Conservation (phyloP, 2,329 filamentous ascomycete species). For the Chalaropsis ovoidea region DNA sequence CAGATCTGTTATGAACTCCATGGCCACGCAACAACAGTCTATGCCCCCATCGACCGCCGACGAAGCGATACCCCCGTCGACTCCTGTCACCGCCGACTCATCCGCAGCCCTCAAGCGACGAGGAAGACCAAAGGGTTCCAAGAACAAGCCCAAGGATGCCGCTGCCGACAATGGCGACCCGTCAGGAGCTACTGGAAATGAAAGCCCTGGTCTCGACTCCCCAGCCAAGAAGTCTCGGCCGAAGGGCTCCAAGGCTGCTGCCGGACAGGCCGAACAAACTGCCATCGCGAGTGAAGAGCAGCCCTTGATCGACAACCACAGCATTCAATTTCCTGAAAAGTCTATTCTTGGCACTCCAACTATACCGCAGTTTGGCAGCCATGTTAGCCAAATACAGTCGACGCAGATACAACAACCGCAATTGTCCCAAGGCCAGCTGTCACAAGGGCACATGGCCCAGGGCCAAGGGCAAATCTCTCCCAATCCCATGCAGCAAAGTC, state of each 20-base stretch:
- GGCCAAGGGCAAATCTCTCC: conserved; percentile 17
- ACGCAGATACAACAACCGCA: conserved; percentile 19
- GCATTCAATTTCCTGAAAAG: conserved; percentile 19
- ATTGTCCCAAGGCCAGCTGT: conserved; percentile 9
- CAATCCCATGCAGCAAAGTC: background rate
- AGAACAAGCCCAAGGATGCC: conserved; percentile 35
- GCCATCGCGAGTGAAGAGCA: conserved; percentile 21
- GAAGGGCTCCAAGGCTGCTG: conserved; percentile 18
- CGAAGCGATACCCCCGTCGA: conserved; percentile 16
- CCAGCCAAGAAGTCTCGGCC: background rate
- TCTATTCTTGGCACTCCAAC: conserved; percentile 10
- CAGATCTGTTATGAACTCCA: conserved; percentile 33
- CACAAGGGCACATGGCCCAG: conserved; percentile 9
- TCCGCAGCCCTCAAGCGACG: conserved; percentile 36
- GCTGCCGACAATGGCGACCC: conserved; percentile 16
- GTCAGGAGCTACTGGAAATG: conserved; percentile 16
- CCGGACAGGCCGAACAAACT: conserved; percentile 22
- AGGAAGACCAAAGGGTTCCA: conserved; percentile 47
- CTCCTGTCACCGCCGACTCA: conserved; percentile 14
- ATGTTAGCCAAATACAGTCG: conserved; percentile 18
- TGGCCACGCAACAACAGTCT: conserved; percentile 22
- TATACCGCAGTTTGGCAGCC: conserved; percentile 15
- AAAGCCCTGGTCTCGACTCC: conserved; percentile 14
- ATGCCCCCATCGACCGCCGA: conserved; percentile 14
- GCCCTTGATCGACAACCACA: conserved; percentile 16